Conservation (phyloP, 192 early-diverging fungal genomes). For the Phlyctochytrium arcticum region DNA sequence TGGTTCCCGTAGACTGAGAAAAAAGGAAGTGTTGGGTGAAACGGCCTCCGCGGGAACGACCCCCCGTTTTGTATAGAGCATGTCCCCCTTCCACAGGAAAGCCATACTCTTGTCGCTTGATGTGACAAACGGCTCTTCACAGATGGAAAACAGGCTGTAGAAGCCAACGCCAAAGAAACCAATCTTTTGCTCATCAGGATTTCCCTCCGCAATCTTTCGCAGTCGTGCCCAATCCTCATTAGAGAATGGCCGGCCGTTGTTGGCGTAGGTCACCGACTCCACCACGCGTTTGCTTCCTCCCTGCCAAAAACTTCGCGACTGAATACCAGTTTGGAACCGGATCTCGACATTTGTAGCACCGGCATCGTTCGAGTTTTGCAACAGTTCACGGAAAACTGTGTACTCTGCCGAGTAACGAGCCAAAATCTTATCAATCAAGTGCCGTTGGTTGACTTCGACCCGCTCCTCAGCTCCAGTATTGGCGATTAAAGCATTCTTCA, state of each 20-base stretch:
- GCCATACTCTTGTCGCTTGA: slow-evolving; percentile 76
- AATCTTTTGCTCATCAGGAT: slow-evolving; percentile 79
- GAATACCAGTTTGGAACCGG: slow-evolving; percentile 23
- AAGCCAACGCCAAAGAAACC: slow-evolving; percentile 81
- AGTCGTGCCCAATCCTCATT: slow-evolving; percentile 79
- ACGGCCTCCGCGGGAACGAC: slow-evolving; percentile 41
- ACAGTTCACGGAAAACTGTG: slow-evolving; percentile 75
- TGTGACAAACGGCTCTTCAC: slow-evolving; percentile 82
- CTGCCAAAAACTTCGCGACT: slow-evolving; percentile 14
- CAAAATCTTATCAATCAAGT: slow-evolving; percentile 89
- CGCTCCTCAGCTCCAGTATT: slow-evolving; percentile 51
- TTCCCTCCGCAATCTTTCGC: slow-evolving; percentile 86
- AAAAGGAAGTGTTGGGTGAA: slow-evolving; percentile 67
- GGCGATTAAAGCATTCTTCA: slow-evolving; percentile 35
- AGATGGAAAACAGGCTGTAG: slow-evolving; percentile 84
- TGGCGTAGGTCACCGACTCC: slow-evolving; percentile 53
- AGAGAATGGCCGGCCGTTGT: slow-evolving; percentile 79
- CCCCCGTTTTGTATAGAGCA: slow-evolving; percentile 75
- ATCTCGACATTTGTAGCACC: slow-evolving; percentile 44
- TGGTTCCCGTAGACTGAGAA: slow-evolving; percentile 73
- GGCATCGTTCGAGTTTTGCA: slow-evolving; percentile 68
- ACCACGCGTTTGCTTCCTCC: slow-evolving; percentile 17
- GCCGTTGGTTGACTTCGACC: slow-evolving; percentile 79
- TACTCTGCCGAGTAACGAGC: slow-evolving; percentile 81
- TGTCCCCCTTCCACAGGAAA: slow-evolving; percentile 86